A percentile compares a stretch with the other conserved stretches of the same genome.
phyloP scores from a whole-genome alignment of 2,329 filamentous ascomycete genomes.

The Fusarium austroafricanum region DNA sequence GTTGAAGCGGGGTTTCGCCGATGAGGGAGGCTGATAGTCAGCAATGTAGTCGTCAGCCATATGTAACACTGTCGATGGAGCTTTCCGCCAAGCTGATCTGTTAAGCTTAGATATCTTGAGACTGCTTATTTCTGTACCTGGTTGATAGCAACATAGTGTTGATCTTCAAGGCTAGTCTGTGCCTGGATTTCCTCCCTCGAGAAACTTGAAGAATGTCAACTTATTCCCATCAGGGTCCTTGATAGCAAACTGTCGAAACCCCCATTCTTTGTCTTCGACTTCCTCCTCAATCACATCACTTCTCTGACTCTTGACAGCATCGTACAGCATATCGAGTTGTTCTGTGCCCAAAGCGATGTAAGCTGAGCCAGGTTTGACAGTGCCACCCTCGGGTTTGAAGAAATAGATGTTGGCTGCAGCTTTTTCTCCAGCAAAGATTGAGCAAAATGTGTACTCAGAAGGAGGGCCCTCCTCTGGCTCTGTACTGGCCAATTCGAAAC shows the following conservation, averaged over 20 bases:
- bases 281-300: conserved; percentile 19
- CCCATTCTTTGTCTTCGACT: conserved; percentile 30
- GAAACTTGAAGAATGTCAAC: conserved; percentile 35
- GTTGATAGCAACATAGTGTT: not conserved
- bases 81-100: not conserved
- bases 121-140: not conserved
- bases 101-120: not conserved
- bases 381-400: conserved; percentile 20
- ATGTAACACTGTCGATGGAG: not conserved
- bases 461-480: conserved; percentile 17
- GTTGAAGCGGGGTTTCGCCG: conserved; percentile 15
- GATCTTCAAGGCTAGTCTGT: conserved; percentile 1
- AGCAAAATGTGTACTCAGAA: conserved; percentile 30
- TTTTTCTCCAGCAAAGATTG: conserved; percentile 21
- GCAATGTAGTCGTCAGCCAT: conserved; percentile 9
- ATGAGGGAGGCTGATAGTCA: conserved; percentile 11
- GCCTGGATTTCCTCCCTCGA: conserved; percentile 29
- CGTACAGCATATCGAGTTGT: conserved; percentile 24
- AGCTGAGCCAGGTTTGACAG: conserved; percentile 16
- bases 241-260: conserved; percentile 33
- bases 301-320: conserved; percentile 13
- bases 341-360: conserved; percentile 27
- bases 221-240: conserved; percentile 27
- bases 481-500: conserved; percentile 22
- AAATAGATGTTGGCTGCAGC: conserved; percentile 37